These are phyloP conservation scores for Prunus salicina DNA, from an alignment of 306 rosid genomes.

Conservation along the genomic window DNA sequence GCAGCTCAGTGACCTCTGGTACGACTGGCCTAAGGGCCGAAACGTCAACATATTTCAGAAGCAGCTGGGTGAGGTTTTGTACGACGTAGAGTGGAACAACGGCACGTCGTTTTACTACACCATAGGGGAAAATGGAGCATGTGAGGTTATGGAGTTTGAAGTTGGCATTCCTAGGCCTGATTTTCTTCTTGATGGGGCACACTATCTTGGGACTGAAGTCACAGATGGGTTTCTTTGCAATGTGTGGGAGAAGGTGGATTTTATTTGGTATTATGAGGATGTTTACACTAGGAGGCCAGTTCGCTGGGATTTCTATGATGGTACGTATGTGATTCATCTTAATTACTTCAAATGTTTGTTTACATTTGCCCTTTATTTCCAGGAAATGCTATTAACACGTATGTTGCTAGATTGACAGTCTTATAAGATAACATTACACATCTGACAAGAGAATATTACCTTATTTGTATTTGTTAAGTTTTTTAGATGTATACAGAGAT, in stretches of 20 bases:
- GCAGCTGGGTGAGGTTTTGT: constrained; percentile 28
- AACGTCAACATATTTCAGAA: constrained; percentile 42
- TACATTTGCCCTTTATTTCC: too few species aligned
- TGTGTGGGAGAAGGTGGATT: constrained; percentile 24
- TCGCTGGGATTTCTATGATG: constrained; percentile 25
- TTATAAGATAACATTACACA: too few species aligned
- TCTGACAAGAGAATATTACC: too few species aligned
- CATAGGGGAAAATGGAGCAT: constrained; percentile 4
- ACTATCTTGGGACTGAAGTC: constrained; percentile 42
- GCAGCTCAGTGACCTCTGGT: constrained; percentile 47
- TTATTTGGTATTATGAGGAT: constrained; percentile 10
- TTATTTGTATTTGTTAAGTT: too few species aligned
- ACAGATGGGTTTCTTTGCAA: constrained; percentile 40
- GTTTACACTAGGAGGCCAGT: constrained; percentile 9
- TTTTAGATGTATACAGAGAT: too few species aligned
- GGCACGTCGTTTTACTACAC: constrained; percentile 53
- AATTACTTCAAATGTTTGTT: neutral
- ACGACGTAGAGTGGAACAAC: constrained; percentile 55
- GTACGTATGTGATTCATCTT: neutral
- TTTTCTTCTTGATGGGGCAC: constrained; percentile 44
- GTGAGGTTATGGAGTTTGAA: constrained; percentile 24
- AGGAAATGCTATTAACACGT: too few species aligned
- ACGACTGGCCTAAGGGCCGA: constrained; percentile 53
- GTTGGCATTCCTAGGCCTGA: constrained; percentile 50
- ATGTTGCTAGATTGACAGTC: too few species aligned